A percentile compares a stretch with the other conserved stretches of the same genome.
Conservation (phyloP, 2,329 filamentous ascomycete species). For the Laburnicola sp. region DNA sequence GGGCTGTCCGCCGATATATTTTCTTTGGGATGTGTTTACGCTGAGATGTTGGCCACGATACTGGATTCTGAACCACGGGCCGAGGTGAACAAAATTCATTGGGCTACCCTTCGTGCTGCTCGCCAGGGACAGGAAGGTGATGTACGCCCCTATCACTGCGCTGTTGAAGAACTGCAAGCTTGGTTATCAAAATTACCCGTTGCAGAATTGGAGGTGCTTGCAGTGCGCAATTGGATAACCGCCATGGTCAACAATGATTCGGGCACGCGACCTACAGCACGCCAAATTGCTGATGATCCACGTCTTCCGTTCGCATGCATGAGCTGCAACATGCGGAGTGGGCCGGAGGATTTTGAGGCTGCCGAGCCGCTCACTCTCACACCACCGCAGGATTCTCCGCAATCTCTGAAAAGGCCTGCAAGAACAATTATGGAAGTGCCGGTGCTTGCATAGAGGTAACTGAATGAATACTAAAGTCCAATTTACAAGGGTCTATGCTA, state of each 20-base stretch:
- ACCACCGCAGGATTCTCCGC: slow-evolving; percentile 8
- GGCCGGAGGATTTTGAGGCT: slow-evolving; percentile 14
- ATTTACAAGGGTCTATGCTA: slow-evolving; percentile 8
- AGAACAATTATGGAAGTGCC: slow-evolving; percentile 9
- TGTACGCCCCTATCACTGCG: slow-evolving; percentile 9
- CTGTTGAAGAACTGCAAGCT: not conserved
- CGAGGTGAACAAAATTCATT: not conserved
- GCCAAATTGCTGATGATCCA: slow-evolving; percentile 12
- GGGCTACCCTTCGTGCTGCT: not conserved
- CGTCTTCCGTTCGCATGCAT: slow-evolving; percentile 14
- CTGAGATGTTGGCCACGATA: slow-evolving; percentile 18
- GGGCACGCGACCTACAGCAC: slow-evolving; percentile 8
- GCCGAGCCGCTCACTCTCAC: slow-evolving; percentile 8
- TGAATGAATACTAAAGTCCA: slow-evolving; percentile 10
- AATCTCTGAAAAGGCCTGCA: not conserved
- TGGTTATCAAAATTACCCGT: slow-evolving; percentile 4
- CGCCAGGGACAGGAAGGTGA: slow-evolving; percentile 3
- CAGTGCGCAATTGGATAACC: slow-evolving; percentile 9
- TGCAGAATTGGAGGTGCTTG: slow-evolving; percentile 3
- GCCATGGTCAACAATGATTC: slow-evolving; percentile 9
- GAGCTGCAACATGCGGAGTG: slow-evolving; percentile 13
- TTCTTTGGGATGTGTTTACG: slow-evolving; percentile 28
- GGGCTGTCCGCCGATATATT: slow-evolving; percentile 26
- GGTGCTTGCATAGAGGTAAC: slow-evolving; percentile 1
- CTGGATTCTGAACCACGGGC: not conserved